Evolutionary conservation across 23 red algal genomes (phyloP).

Genomic region (Gracilaria domingensis): DNA sequence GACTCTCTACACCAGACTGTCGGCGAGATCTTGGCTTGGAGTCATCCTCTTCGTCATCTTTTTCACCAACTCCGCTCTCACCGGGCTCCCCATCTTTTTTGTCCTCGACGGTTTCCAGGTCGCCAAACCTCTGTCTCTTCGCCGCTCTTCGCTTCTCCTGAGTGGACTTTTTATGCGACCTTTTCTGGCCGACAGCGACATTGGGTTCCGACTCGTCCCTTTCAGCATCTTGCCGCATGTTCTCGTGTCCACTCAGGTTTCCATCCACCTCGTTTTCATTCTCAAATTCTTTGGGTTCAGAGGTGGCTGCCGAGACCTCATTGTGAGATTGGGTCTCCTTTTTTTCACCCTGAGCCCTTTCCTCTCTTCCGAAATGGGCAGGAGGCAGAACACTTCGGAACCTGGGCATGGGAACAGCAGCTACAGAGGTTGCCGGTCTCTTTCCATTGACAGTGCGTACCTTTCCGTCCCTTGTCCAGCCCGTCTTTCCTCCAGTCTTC

Average conservation of each 20-base stretch:
- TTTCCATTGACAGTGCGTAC: not conserved
- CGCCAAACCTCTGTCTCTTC: conserved; percentile 16
- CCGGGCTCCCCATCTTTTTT: not conserved
- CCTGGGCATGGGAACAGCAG: not conserved
- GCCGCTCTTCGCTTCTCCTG: conserved; percentile 11
- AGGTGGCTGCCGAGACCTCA: not conserved
- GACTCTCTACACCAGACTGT: conserved; percentile 21
- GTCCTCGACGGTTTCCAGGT: conserved; percentile 22
- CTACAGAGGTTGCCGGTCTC: not conserved
- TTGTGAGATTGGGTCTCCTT: not conserved
- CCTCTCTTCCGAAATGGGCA: not conserved
- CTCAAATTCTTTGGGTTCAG: conserved; percentile 14
- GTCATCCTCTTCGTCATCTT: conserved; percentile 22
- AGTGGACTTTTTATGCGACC: not conserved
- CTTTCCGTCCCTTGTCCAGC: conserved; percentile 23
- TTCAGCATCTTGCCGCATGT: not conserved
- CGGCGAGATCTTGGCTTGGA: conserved; percentile 6
- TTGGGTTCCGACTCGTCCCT: not conserved
- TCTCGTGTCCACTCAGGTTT: not conserved
- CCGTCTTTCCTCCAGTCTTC: conserved; percentile 11
- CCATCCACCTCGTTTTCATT: not conserved
- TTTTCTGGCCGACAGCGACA: conserved; percentile 12
- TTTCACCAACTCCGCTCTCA: not conserved
- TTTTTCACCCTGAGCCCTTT: not conserved
- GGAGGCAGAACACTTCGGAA: conserved; percentile 23